Evolutionary conservation across 1,139 yeast genomes (phyloP).

Genomic region (Casaregolazyma suthepensis): DNA sequence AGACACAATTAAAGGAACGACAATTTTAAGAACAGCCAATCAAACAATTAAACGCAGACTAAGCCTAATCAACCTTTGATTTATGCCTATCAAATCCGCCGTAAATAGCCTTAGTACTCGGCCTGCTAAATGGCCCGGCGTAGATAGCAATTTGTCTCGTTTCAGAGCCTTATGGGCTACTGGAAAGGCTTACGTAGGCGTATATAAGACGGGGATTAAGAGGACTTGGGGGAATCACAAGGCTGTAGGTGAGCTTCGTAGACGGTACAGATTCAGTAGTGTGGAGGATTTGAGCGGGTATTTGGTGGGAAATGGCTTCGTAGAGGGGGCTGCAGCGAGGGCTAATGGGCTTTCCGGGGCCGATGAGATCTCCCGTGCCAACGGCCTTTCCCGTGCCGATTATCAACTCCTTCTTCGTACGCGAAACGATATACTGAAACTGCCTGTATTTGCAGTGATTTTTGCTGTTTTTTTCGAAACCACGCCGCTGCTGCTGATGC

Average conservation of each 20-base stretch:
- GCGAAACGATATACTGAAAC: conserved; percentile 47
- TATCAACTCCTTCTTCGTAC: conserved; percentile 55
- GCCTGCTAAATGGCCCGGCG: conserved; percentile 4
- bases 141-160: conserved; percentile 12
- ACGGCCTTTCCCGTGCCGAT: conserved; percentile 44
- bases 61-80: too few relatives aligned
- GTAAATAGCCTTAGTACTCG: conserved; percentile 6
- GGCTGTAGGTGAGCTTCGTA: conserved; percentile 15
- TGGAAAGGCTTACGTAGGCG: conserved; percentile 28
- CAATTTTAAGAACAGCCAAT: background rate
- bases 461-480: conserved; percentile 55
- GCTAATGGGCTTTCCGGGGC: conserved; percentile 39
- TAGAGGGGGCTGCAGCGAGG: conserved; percentile 12
- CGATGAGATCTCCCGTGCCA: conserved; percentile 34
- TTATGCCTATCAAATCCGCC: background rate
- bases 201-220: conserved; percentile 32
- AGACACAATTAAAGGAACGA: too few relatives aligned
- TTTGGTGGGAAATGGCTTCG: conserved; percentile 26
- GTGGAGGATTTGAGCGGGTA: conserved; percentile 23
- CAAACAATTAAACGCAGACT: background rate
- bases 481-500: conserved; percentile 55
- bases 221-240: conserved; percentile 32
- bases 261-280: conserved; percentile 16
- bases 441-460: conserved; percentile 58
- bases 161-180: conserved; percentile 17